A percentile compares a stretch with the other conserved stretches of the same genome.
Evolutionary conservation across 306 rosid genomes (phyloP).

Genomic region (Acacia acuminata): DNA sequence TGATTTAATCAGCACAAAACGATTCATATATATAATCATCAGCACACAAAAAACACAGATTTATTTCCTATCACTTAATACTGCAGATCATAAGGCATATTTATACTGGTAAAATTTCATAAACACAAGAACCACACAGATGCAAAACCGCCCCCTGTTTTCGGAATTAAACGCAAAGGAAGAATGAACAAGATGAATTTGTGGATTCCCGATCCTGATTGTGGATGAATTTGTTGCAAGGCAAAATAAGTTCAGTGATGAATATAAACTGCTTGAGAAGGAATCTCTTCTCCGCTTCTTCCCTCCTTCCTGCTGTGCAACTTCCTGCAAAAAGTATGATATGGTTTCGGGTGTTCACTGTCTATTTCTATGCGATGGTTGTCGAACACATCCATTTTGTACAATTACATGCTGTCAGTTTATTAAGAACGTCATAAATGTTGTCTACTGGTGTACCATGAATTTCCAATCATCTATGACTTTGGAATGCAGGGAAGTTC

Average conservation of each 20-base stretch:
- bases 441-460: not conserved
- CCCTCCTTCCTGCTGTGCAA: conserved; percentile 52
- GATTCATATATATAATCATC: no score
- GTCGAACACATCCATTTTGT: not conserved
- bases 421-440: not conserved
- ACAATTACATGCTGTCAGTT: not conserved
- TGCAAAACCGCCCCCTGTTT: no score
- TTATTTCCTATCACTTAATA: no score
- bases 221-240: conserved; percentile 41
- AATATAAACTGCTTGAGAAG: conserved; percentile 56
- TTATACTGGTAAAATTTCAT: no score
- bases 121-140: no score
- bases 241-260: conserved; percentile 39
- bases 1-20: no score
- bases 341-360: conserved; percentile 4
- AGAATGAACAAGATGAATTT: no score
- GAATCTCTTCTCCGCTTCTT: conserved; percentile 51
- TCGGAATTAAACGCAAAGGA: no score
- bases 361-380: not conserved
- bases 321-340: conserved; percentile 69
- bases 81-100: no score
- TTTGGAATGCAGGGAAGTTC: conserved; percentile 67
- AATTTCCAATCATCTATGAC: not conserved
- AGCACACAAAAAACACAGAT: no score
- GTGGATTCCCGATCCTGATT: conserved; percentile 24